Evolutionary conservation across 2,329 filamentous ascomycete species (phyloP).

Genomic region (Aspergillus sp.): DNA sequence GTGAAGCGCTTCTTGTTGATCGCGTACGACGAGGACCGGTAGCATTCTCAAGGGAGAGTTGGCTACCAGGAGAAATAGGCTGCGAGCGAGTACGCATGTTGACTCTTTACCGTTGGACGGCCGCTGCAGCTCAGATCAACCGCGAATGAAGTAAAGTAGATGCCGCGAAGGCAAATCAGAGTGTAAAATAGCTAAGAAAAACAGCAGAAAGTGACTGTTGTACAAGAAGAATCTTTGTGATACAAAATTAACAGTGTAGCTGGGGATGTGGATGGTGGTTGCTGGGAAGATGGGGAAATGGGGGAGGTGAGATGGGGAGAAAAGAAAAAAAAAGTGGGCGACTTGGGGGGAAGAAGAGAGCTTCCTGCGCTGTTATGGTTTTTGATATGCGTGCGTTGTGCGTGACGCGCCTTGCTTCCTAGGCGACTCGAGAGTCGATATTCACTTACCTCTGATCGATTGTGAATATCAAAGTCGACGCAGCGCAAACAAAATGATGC

Average conservation of each 20-base stretch:
- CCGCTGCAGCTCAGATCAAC: background rate
- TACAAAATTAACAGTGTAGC: background rate
- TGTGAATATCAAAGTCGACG: no score
- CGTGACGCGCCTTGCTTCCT: no score
- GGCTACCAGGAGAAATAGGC: constrained; percentile 28
- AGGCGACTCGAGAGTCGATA: no score
- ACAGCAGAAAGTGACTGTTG: no score
- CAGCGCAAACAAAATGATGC: no score
- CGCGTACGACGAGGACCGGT: constrained; percentile 14
- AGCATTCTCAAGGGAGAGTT: constrained; percentile 25
- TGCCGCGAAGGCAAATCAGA: no score
- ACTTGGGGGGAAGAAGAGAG: no score
- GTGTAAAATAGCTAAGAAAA: no score
- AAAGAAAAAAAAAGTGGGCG: constrained; percentile 2
- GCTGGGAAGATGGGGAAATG: background rate
- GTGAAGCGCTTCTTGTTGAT: constrained; percentile 14
- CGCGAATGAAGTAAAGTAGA: no score
- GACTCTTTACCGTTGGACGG: constrained; percentile 3
- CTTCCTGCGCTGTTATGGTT: no score
- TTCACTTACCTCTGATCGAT: no score
- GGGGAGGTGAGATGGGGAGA: constrained; percentile 1
- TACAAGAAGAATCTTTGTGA: background rate
- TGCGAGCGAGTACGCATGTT: constrained; percentile 37
- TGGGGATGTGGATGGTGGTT: background rate
- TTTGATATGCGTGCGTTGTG: no score